A percentile compares a stretch with the other conserved stretches of the same genome.
Conservation (phyloP, 108 stramenopile species). For the Seminavis robusta region DNA sequence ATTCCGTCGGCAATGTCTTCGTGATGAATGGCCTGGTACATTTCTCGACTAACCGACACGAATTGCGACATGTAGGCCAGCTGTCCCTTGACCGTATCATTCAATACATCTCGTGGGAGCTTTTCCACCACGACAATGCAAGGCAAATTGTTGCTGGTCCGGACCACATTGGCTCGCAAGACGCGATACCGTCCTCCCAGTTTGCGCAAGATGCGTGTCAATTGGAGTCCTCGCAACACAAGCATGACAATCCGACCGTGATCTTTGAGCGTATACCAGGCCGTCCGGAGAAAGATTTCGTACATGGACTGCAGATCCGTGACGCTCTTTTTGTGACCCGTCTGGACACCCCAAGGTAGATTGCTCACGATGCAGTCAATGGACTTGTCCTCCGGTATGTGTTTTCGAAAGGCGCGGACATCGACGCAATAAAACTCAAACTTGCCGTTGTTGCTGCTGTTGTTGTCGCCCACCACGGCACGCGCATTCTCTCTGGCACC, state of each 20-base stretch:
- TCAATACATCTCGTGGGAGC: constrained; percentile 41
- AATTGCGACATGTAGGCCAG: constrained; percentile 57
- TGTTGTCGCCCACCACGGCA: constrained; percentile 43
- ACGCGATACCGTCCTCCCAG: constrained; percentile 56
- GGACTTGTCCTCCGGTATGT: constrained; percentile 50
- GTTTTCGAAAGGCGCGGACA: constrained; percentile 47
- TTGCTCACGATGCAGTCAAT: constrained; percentile 60
- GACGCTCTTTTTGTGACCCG: constrained; percentile 54
- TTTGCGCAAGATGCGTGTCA: constrained; percentile 65
- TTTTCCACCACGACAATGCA: constrained; percentile 69
- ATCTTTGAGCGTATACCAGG: constrained; percentile 62
- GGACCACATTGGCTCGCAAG: constrained; percentile 49
- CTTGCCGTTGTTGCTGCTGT: constrained; percentile 15
- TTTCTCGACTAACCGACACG: constrained; percentile 60
- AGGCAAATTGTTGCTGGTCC: constrained; percentile 70
- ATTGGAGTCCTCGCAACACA: constrained; percentile 61
- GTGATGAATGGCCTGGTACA: constrained; percentile 56
- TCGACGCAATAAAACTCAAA: constrained; percentile 61
- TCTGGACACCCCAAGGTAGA: constrained; percentile 71
- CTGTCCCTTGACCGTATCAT: constrained; percentile 58
- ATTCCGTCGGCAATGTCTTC: constrained; percentile 53
- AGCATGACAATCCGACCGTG: constrained; percentile 60
- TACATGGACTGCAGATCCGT: constrained; percentile 63
- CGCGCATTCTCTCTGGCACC: constrained; percentile 60
- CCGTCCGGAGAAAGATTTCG: constrained; percentile 62